A percentile compares a stretch with the other conserved stretches of the same genome.
Evolutionary conservation across 148 eudicot genomes (phyloP).

Genomic region (Diospyros lotus): DNA sequence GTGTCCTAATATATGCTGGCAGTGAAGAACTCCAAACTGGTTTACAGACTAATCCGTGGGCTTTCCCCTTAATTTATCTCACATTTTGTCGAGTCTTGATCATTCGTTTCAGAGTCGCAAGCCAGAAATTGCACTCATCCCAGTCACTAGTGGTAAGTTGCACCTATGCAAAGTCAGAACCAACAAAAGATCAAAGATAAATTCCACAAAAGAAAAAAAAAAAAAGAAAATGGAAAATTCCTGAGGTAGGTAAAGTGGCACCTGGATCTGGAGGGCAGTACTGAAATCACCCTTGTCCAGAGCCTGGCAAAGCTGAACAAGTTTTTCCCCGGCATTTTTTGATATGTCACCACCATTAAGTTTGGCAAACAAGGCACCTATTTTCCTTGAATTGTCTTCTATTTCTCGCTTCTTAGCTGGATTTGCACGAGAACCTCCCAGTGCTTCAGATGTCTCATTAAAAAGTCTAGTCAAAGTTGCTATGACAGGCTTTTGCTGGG

Average conservation of each 20-base stretch:
- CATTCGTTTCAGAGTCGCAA: conserved; percentile 25
- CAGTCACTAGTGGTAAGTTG: conserved; percentile 28
- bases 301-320: conserved; percentile 79
- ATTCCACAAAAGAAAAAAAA: not conserved
- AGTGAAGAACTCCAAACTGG: not conserved
- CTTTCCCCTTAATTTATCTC: conserved; percentile 10
- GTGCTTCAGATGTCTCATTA: conserved; percentile 75
- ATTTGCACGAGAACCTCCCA: conserved; percentile 80
- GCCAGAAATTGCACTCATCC: conserved; percentile 31
- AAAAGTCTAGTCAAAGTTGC: conserved; percentile 79
- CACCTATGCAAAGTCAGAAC: conserved; percentile 14
- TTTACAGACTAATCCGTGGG: not conserved
- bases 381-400: conserved; percentile 82
- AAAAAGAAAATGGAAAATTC: not conserved
- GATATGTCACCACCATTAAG: conserved; percentile 89
- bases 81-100: conserved; percentile 20
- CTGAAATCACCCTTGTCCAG: conserved; percentile 74
- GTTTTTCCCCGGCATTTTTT: conserved; percentile 81
- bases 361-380: conserved; percentile 79
- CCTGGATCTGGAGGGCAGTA: conserved; percentile 91
- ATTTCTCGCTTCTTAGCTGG: conserved; percentile 81
- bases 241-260: conserved; percentile 6
- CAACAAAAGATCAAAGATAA: not conserved
- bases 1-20: not conserved
- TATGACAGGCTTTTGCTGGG: conserved; percentile 72